Conservation (phyloP, 1,284 basidiomycete genomes). For the Leccinum pachyderme region DNA sequence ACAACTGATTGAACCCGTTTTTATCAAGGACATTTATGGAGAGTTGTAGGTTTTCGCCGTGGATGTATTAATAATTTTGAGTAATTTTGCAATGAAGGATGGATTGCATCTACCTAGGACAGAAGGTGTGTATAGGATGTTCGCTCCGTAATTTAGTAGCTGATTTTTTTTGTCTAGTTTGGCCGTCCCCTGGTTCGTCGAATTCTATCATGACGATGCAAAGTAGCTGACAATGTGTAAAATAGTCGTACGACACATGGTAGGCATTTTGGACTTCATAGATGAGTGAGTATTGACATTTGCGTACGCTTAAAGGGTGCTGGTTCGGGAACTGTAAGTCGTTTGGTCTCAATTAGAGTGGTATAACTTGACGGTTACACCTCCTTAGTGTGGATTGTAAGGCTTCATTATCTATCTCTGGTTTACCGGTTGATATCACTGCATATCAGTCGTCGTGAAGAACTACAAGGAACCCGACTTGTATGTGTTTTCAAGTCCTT, state of each 20-base stretch:
- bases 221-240: constrained; percentile 8
- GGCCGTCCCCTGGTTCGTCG: constrained; percentile 45
- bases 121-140: constrained; percentile 60
- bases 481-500: constrained; percentile 41
- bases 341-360: neutral
- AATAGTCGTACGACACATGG: constrained; percentile 59
- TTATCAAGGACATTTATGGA: constrained; percentile 82
- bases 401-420: constrained; percentile 20
- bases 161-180: constrained; percentile 33
- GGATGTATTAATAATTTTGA: neutral
- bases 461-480: constrained; percentile 70
- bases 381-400: constrained; percentile 62
- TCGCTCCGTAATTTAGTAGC: neutral
- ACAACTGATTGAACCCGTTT: neutral
- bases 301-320: constrained; percentile 47
- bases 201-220: constrained; percentile 7
- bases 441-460: constrained; percentile 57
- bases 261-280: constrained; percentile 19
- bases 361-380: neutral
- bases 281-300: neutral
- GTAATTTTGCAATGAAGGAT: constrained; percentile 48
- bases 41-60: constrained; percentile 55
- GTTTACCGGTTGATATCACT: constrained; percentile 6
- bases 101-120: constrained; percentile 93
- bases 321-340: constrained; percentile 74